Evolutionary conservation across 1,284 basidiomycete species (phyloP).

Genomic region (Boletellus sp.): DNA sequence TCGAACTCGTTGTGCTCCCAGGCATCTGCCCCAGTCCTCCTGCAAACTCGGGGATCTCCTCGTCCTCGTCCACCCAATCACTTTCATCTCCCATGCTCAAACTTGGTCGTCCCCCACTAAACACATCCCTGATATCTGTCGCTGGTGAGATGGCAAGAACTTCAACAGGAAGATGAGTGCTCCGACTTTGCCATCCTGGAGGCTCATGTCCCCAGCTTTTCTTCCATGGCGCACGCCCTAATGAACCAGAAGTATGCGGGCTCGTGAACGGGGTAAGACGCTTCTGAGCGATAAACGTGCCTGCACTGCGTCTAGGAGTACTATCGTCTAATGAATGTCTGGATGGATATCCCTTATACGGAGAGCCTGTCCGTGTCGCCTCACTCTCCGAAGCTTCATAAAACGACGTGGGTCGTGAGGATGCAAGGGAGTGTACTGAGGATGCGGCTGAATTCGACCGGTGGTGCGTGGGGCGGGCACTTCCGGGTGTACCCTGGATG

Average conservation of each 20-base stretch:
- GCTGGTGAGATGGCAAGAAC: constrained; percentile 63
- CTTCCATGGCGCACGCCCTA: constrained; percentile 79
- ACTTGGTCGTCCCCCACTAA: constrained; percentile 57
- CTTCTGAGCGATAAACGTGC: constrained; percentile 73
- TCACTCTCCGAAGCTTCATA: constrained; percentile 74
- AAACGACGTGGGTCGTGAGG: constrained; percentile 70
- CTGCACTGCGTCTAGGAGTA: constrained; percentile 42
- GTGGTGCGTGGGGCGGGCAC: constrained; percentile 45
- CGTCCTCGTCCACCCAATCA: constrained; percentile 83
- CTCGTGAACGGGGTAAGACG: constrained; percentile 63
- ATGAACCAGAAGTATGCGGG: constrained; percentile 39
- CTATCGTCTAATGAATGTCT: constrained; percentile 47
- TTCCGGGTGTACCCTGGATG: constrained; percentile 39
- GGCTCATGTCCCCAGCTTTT: constrained; percentile 82
- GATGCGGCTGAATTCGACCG: constrained; percentile 73
- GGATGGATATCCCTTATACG: constrained; percentile 41
- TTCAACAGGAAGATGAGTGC: constrained; percentile 66
- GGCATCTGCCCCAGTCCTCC: constrained; percentile 75
- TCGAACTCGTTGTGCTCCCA: constrained; percentile 32
- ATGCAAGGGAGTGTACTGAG: constrained; percentile 65
- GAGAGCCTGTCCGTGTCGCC: constrained; percentile 49
- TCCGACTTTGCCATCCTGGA: constrained; percentile 75
- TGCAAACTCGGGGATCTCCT: constrained; percentile 70
- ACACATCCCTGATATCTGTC: constrained; percentile 71
- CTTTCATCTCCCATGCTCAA: constrained; percentile 67